These are phyloP conservation scores for Globisporangium ultimum DNA, from an alignment of 352 stramenopile species.

Conservation along the genomic window DNA sequence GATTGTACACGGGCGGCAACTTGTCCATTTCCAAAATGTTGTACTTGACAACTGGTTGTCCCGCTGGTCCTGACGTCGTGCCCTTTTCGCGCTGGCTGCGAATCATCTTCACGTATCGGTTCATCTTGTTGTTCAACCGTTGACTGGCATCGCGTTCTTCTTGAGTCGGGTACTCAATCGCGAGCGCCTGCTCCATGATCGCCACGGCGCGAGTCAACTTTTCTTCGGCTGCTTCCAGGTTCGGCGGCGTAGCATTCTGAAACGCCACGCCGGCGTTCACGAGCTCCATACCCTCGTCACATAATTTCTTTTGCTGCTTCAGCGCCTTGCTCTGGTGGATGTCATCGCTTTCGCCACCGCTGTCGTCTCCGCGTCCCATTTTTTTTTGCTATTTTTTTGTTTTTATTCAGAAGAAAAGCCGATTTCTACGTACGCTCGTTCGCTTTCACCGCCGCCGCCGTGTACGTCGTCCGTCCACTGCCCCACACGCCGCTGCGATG, in stretches of 20 bases:
- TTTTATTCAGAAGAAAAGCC: not conserved
- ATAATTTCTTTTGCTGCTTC: constrained; percentile 71
- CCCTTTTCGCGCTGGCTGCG: constrained; percentile 69
- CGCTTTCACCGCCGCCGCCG: no score
- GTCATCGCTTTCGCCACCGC: constrained; percentile 62
- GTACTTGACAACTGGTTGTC: constrained; percentile 42
- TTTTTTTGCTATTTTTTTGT: not conserved
- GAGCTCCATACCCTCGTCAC: constrained; percentile 77
- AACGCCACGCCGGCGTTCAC: constrained; percentile 78
- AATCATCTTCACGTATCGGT: constrained; percentile 87
- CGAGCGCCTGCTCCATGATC: constrained; percentile 76
- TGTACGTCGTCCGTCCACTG: no score
- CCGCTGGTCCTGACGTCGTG: constrained; percentile 20
- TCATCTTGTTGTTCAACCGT: constrained; percentile 83
- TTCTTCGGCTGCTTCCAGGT: constrained; percentile 45
- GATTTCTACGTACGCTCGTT: no score
- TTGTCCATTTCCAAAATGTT: constrained; percentile 74
- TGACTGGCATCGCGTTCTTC: constrained; percentile 73
- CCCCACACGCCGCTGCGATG: no score
- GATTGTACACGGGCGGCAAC: constrained; percentile 67
- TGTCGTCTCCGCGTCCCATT: constrained; percentile 24
- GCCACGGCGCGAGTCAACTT: constrained; percentile 68
- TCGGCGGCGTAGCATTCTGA: constrained; percentile 63
- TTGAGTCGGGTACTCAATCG: constrained; percentile 67
- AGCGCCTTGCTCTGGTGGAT: constrained; percentile 55